phyloP scores from a whole-genome alignment of 176 grass and related monocot species.

The Alopecurus myosuroides region DNA sequence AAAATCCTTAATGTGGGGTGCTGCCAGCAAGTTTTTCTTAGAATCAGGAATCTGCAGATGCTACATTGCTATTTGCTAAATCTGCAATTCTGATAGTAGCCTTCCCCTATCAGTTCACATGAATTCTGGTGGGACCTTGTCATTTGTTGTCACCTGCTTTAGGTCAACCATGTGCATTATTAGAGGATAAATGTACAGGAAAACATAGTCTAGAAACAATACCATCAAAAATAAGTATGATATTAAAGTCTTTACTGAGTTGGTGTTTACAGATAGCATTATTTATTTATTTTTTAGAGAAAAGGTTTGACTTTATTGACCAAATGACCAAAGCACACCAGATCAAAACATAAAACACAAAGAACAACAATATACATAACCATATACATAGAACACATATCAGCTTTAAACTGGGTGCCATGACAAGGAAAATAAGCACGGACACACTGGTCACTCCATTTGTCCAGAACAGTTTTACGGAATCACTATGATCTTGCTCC shows the following conservation, averaged over 20 bases:
- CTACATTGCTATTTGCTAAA: slow-evolving; percentile 16
- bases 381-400: not conserved
- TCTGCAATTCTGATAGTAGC: slow-evolving; percentile 15
- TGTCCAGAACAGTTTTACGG: not conserved
- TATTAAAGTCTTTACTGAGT: not conserved
- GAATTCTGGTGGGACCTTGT: not conserved
- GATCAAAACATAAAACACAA: not conserved
- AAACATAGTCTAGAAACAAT: not conserved
- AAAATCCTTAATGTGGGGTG: not conserved
- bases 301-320: too few relatives aligned
- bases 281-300: not conserved
- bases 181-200: not conserved
- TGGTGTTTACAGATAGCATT: not conserved
- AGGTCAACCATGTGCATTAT: slow-evolving; percentile 2
- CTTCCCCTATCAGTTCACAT: slow-evolving; percentile 7
- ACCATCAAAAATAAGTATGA: not conserved
- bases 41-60: slow-evolving; percentile 15
- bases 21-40: slow-evolving; percentile 9
- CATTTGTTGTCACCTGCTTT: slow-evolving; percentile 43
- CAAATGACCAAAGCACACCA: too few relatives aligned
- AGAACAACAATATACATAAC: not conserved
- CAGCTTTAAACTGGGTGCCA: not conserved
- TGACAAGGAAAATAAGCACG: not conserved
- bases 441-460: not conserved
- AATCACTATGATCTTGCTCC: not conserved